These are phyloP conservation scores for Fusarium chaquense DNA, from an alignment of 2,329 filamentous ascomycete species.

Conservation along the genomic window DNA sequence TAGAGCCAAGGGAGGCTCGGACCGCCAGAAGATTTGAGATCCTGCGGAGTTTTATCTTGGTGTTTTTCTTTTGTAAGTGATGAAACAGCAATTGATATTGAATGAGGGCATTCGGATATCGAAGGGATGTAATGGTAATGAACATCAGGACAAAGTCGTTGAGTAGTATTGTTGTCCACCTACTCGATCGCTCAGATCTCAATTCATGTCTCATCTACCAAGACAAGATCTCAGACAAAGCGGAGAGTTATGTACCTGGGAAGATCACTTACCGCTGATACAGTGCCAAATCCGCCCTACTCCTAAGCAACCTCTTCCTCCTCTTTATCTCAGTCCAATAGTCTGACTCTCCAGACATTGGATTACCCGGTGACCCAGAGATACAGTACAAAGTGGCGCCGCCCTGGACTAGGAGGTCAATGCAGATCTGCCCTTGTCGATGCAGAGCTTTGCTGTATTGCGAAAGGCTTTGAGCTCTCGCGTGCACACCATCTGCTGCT, in stretches of 20 bases:
- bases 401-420: not conserved
- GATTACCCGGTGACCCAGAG: constrained; percentile 2
- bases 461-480: not conserved
- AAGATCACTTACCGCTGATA: not conserved
- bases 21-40: constrained; percentile 6
- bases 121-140: not conserved
- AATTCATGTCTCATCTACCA: constrained; percentile 3
- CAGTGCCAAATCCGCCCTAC: not conserved
- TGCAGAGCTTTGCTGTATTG: not conserved
- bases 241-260: not conserved
- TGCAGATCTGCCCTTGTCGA: constrained; percentile 9
- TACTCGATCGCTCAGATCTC: not conserved
- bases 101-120: not conserved
- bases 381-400: constrained; percentile 3
- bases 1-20: constrained; percentile 9
- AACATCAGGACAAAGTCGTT: not conserved
- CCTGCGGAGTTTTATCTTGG: not conserved
- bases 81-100: not conserved
- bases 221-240: constrained; percentile 20
- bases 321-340: constrained; percentile 4
- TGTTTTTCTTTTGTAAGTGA: not conserved
- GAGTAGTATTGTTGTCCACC: not conserved
- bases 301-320: not conserved
- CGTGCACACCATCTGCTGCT: not conserved
- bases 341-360: not conserved